Base-by-base conservation (phyloP, 208 protist species). In the Novymonas esmeraldas region DNA sequence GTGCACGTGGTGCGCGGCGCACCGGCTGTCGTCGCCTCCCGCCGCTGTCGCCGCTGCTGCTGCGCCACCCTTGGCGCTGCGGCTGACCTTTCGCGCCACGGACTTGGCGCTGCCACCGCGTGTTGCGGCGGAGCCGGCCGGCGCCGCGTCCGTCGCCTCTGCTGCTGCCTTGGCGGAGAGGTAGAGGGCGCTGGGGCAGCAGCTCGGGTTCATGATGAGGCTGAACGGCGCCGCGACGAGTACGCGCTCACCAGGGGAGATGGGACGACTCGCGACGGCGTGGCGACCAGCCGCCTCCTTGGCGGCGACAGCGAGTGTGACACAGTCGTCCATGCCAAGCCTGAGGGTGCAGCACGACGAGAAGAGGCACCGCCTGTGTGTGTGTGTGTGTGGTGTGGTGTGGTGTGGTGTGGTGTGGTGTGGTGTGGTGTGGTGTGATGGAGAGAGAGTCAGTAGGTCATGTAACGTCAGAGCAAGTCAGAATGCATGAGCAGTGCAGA, bases 231-330 rank as follows among this genome's bases (percentile, higher is more conserved):
- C 79, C 11, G 85, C 64, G 0, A 75, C n/a, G 42, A 93, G 70
- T 24, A 90, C 84, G 29, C 86, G 72, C 29, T 93, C 82, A 31
- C 87, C 84, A 10, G 87, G 78, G 9, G 55, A 70, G 24, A 93
- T 78, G 20, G 60, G 52, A 14, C 51, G 38, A 36, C 65, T 70
- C 20, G 87, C 87, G 3, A 81, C 67, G 14, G 78, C 81, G 49
- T 81, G 82, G 6, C 87, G 78, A 11, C 87, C 82, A 1, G 74
- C 72, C 34, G 61, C 69, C 56, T 89, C 70, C 28, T 83, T 76
- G 18, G 67, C 34, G 39, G 57, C 72, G 58, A 64, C 73, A 24
- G 50, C 41, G 44, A 79, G 63, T 33, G 26, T 57, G 16, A 82
- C 73, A 28, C 73, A 65, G 45, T 58, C 49, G 29, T 82, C 46